phyloP scores from a whole-genome alignment of 306 rosid genomes.

The Astragalus glycyphyllos region DNA sequence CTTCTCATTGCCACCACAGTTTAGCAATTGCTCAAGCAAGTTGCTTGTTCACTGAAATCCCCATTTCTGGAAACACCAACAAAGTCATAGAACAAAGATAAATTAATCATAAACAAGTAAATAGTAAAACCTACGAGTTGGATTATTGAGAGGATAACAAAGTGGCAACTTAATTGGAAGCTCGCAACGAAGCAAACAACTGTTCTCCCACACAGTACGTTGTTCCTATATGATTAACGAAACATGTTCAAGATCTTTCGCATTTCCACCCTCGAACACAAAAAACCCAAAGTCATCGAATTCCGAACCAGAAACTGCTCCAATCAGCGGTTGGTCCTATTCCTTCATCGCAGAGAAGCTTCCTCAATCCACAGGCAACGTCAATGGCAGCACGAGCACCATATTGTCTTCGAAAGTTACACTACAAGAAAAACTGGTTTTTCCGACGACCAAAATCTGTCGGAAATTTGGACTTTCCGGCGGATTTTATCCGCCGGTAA shows the following conservation, averaged over 20 bases:
- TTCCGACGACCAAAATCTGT: no score
- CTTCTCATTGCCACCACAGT: no score
- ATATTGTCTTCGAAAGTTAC: conserved; percentile 52
- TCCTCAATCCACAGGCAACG: conserved; percentile 54
- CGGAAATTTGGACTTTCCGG: no score
- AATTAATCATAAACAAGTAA: no score
- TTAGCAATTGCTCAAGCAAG: no score
- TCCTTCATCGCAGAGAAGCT: conserved; percentile 49
- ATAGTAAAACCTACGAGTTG: conserved; percentile 49
- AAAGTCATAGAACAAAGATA: no score
- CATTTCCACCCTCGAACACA: conserved; percentile 50
- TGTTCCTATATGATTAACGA: conserved; percentile 51
- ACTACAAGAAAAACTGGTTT: no score
- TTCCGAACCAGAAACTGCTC: conserved; percentile 60
- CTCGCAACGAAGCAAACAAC: conserved; percentile 78
- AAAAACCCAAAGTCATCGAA: conserved; percentile 54
- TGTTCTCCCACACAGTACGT: conserved; percentile 79
- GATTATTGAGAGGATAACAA: conserved; percentile 56
- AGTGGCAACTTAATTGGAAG: conserved; percentile 74
- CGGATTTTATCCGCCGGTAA: no score
- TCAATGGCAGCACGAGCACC: conserved; percentile 56
- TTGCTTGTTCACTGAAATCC: no score
- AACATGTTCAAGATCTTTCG: conserved; percentile 45
- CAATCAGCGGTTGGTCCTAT: conserved; percentile 49
- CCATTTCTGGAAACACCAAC: no score